Evolutionary conservation across 352 stramenopile genomes (phyloP).

Genomic region (Globisporangium spinosum): DNA sequence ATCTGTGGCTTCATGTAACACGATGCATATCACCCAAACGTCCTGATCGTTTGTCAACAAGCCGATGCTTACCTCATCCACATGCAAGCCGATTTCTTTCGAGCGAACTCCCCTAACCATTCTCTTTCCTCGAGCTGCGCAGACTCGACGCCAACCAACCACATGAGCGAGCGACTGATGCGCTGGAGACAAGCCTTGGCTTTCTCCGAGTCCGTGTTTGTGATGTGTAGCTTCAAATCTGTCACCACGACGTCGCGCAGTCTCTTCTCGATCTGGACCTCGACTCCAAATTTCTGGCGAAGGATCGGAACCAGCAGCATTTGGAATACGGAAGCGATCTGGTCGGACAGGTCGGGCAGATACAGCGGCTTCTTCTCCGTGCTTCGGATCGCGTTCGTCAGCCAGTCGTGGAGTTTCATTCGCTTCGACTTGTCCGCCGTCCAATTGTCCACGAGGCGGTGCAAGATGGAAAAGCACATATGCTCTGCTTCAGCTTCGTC

Average conservation of each 20-base stretch:
- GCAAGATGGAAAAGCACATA: slow-evolving; percentile 59
- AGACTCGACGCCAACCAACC: slow-evolving; percentile 45
- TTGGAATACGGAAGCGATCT: slow-evolving; percentile 61
- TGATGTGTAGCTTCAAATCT: slow-evolving; percentile 50
- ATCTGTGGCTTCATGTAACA: neutral
- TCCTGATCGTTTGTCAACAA: neutral
- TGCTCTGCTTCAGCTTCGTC: slow-evolving; percentile 44
- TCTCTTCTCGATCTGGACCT: slow-evolving; percentile 55
- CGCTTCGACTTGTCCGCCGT: slow-evolving; percentile 68
- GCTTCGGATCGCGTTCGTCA: slow-evolving; percentile 57
- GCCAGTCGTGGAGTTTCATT: slow-evolving; percentile 69
- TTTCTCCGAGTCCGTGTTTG: slow-evolving; percentile 22
- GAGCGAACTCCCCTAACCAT: slow-evolving; percentile 30
- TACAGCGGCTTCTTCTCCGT: slow-evolving; percentile 57
- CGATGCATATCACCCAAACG: neutral
- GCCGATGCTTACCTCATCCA: neutral
- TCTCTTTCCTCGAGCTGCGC: slow-evolving; percentile 40
- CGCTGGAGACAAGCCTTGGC: slow-evolving; percentile 41
- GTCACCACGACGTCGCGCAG: slow-evolving; percentile 60
- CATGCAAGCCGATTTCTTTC: slow-evolving; percentile 27
- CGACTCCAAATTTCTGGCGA: slow-evolving; percentile 46
- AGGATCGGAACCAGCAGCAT: slow-evolving; percentile 61
- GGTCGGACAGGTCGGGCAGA: slow-evolving; percentile 52
- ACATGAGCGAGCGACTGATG: slow-evolving; percentile 50
- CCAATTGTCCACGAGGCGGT: slow-evolving; percentile 57